Conservation (phyloP, 169 alveolate species). For the Theileria orientalis region DNA sequence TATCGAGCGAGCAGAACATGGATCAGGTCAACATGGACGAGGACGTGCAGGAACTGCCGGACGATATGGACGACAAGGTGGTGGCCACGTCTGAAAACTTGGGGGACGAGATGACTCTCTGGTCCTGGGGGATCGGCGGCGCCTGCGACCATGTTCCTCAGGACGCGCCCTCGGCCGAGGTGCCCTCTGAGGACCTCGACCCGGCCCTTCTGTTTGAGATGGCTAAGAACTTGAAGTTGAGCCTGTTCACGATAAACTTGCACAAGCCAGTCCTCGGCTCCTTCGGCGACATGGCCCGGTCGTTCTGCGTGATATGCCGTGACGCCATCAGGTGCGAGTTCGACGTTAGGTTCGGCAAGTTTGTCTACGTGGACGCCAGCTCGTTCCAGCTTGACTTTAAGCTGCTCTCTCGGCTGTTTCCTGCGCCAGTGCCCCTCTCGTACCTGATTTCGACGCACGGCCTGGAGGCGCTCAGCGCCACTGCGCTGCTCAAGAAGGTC, state of each 20-base stretch:
- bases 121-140: constrained; percentile 60
- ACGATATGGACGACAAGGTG: not conserved
- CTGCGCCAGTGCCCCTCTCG: constrained; percentile 15
- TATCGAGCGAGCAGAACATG: constrained; percentile 5
- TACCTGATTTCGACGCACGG: constrained; percentile 10
- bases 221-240: constrained; percentile 19
- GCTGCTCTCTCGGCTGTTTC: constrained; percentile 15
- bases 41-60: constrained; percentile 2
- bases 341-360: constrained; percentile 13
- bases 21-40: not conserved
- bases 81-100: not conserved
- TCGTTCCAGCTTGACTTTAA: constrained; percentile 31
- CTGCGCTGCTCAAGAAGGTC: constrained; percentile 27
- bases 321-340: constrained; percentile 32
- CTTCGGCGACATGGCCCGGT: constrained; percentile 22
- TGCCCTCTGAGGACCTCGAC: not conserved
- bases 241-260: not conserved
- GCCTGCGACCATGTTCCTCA: not conserved
- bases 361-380: constrained; percentile 24
- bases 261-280: constrained; percentile 19
- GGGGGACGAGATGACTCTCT: constrained; percentile 12
- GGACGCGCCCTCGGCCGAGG: not conserved
- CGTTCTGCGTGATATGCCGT: constrained; percentile 32
- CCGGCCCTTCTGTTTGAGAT: not conserved
- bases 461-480: constrained; percentile 2